A percentile compares a stretch with the other conserved stretches of the same genome.
These are phyloP conservation scores for Hippophae rhamnoides DNA, from an alignment of 306 rosid genomes.

Conservation along the genomic window DNA sequence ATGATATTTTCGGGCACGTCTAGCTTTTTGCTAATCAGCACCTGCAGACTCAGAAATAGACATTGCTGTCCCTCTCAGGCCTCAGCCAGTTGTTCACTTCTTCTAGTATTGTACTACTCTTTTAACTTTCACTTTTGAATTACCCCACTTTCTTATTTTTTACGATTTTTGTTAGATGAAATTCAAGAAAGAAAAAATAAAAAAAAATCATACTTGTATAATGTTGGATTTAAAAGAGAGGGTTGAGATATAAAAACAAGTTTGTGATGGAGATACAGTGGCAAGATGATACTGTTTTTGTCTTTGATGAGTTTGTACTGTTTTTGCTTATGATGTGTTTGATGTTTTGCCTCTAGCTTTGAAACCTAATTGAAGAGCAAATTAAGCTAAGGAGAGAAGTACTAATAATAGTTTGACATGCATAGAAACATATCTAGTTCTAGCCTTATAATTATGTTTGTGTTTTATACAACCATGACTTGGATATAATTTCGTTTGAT, in stretches of 20 bases:
- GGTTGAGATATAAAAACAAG: no score
- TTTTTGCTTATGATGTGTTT: not conserved
- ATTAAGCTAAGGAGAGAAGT: constrained; percentile 21
- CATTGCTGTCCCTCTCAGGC: constrained; percentile 38
- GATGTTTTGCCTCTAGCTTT: constrained; percentile 9
- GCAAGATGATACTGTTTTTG: no score
- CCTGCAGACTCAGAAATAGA: constrained; percentile 38
- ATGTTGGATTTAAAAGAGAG: no score
- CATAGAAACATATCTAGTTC: constrained; percentile 31
- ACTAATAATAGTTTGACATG: constrained; percentile 49
- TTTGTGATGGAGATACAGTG: no score
- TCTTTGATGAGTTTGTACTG: constrained; percentile 18
- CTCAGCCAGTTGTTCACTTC: constrained; percentile 14
- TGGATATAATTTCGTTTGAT: constrained; percentile 23
- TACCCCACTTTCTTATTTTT: not conserved
- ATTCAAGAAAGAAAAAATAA: no score
- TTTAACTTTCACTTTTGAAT: not conserved
- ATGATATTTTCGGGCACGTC: constrained; percentile 60
- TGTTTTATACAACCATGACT: constrained; percentile 49
- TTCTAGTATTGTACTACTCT: not conserved
- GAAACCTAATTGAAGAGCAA: constrained; percentile 24
- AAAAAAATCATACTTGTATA: no score
- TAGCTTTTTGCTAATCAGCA: constrained; percentile 17
- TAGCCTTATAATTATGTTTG: constrained; percentile 55
- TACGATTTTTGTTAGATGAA: not conserved